Conservation (phyloP, 192 early-diverging fungal genomes). For the Coemansia aciculifera region DNA sequence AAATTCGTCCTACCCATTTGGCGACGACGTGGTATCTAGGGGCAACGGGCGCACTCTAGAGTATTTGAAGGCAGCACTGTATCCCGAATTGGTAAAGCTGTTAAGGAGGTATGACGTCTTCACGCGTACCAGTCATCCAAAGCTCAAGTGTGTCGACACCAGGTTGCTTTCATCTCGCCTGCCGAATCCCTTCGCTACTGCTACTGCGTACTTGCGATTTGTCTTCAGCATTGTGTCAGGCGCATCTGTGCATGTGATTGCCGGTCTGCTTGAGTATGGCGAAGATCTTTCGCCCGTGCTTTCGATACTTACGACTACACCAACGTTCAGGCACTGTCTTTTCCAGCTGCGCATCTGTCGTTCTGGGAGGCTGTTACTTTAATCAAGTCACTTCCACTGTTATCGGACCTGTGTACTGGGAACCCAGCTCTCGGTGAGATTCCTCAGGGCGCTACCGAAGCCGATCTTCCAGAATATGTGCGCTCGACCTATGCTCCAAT, state of each 20-base stretch:
- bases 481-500: too few relatives aligned
- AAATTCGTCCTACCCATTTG: neutral
- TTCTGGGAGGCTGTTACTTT: neutral
- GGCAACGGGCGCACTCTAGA: neutral
- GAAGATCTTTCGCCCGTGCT: neutral
- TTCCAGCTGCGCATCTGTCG: neutral
- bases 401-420: too few relatives aligned
- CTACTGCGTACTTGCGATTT: neutral
- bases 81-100: too few relatives aligned
- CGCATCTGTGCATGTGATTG: neutral
- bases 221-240: neutral
- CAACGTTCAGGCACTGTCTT: neutral
- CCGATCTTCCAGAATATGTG: too few relatives aligned
- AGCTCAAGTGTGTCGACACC: neutral
- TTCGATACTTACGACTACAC: neutral
- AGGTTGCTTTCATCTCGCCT: neutral
- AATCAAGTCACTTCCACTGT: neutral
- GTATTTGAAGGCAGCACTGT: neutral
- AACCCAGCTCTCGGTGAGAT: too few relatives aligned
- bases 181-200: too few relatives aligned
- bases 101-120: neutral
- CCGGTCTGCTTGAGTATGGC: too few relatives aligned
- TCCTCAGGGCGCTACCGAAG: too few relatives aligned
- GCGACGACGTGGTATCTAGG: neutral
- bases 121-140: neutral